Base-by-base conservation (phyloP, 257 asterid genomes). In the Euphrasia confusa region DNA sequence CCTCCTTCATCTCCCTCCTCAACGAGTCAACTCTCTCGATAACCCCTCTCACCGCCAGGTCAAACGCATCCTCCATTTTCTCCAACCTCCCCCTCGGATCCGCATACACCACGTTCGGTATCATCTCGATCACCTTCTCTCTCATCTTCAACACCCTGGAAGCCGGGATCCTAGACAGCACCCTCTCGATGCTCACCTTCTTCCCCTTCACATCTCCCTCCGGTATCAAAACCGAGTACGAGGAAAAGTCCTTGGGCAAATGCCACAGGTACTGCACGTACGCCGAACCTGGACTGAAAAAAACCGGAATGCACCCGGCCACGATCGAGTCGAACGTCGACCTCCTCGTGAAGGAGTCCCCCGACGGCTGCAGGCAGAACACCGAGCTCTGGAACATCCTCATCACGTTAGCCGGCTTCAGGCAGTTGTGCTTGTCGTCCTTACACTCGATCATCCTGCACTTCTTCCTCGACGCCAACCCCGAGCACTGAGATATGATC, bases 221-320 rank as follows among this genome's bases (percentile, higher is more conserved):
- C 0, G 94, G 76, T 49, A 92, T 86, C 10, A 89, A 77, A 26
- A 92, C 86, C 0, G 97, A 86, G 7, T 86, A 89, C 5, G 78
- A 80, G 2, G 35, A n/a, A 48, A 59, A 75, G 33, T 86, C 75
- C 62, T 45, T 75, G 0, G 97, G 99, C 54, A 92, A 61, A 56
- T 89, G 93, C 97, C 99, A 92, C 3, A 83, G 42, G 60, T 92
- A 92, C 69, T 92, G 97, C 11, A 92, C 85, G 17, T 86, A 92
- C 4, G 95, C 84, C 0, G 99, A 89, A 0, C 61, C 95, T 0
- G 96, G 98, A 15, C 39, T 75, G 78, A 89, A 89, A 70, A 92
- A 86, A 4, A 92, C 97, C 0, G 97, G 99, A 2, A 92, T 84
- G 48, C 99, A 92, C 0, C 97, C 98, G 0, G 97, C 95, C 0